Conservation (phyloP, 176 grass and related monocot genomes). For the Triticum aestivum region DNA sequence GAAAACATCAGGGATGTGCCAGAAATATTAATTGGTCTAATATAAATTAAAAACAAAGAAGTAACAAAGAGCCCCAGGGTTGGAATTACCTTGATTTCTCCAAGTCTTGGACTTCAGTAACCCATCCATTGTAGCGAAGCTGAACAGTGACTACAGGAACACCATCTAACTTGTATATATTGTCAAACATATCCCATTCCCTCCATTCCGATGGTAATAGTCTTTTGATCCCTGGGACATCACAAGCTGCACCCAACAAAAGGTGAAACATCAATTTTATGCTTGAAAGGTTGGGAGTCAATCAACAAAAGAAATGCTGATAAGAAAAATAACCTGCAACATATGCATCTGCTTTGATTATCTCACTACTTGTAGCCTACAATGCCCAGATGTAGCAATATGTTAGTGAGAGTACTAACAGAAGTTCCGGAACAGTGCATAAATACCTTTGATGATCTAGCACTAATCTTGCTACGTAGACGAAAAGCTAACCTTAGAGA, state of each 20-base stretch:
- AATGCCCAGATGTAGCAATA: slow-evolving; percentile 7
- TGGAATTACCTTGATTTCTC: slow-evolving; percentile 80
- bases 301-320: neutral
- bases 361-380: slow-evolving; percentile 78
- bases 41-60: neutral
- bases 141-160: slow-evolving; percentile 99
- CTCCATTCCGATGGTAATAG: slow-evolving; percentile 87
- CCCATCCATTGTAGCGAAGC: slow-evolving; percentile 98
- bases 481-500: slow-evolving; percentile 59
- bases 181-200: slow-evolving; percentile 91
- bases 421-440: neutral
- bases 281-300: slow-evolving; percentile 18
- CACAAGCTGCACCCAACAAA: slow-evolving; percentile 64
- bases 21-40: neutral
- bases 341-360: slow-evolving; percentile 94
- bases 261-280: slow-evolving; percentile 25
- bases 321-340: slow-evolving; percentile 68
- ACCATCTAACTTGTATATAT: slow-evolving; percentile 95
- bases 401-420: slow-evolving; percentile 22
- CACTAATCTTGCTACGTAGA: slow-evolving; percentile 2
- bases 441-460: slow-evolving; percentile 1
- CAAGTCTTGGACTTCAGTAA: slow-evolving; percentile 88
- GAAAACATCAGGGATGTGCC: neutral
- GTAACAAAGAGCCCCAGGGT: neutral
- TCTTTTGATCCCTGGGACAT: slow-evolving; percentile 95